Percentiles rank a stretch among this genome's conserved stretches.
phyloP scores from a whole-genome alignment of 2,329 filamentous ascomycete species.

The Dothideomycetidae sp. region DNA sequence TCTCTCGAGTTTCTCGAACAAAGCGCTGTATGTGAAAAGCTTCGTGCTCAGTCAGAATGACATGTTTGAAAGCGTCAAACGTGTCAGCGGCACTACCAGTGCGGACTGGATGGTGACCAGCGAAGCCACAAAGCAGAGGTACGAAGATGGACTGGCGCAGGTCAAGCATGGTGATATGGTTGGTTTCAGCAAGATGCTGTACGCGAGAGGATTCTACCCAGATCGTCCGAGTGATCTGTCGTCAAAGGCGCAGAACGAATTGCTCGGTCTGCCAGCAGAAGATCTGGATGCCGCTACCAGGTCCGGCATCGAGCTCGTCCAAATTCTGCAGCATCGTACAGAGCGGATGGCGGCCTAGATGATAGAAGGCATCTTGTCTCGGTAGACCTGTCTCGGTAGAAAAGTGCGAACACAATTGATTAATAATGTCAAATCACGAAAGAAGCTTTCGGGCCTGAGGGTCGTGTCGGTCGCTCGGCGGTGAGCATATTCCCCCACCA shows the following conservation, averaged over 20 bases:
- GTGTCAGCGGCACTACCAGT: constrained; percentile 22
- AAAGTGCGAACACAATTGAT: too few relatives aligned
- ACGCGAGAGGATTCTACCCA: constrained; percentile 37
- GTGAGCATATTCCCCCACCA: too few relatives aligned
- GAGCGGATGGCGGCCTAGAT: too few relatives aligned
- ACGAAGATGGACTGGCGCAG: constrained; percentile 32
- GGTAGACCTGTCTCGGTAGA: too few relatives aligned
- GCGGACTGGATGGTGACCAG: constrained; percentile 24
- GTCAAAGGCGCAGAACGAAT: constrained; percentile 14
- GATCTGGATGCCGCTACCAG: constrained; percentile 16
- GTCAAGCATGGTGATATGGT: constrained; percentile 29
- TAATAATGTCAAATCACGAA: too few relatives aligned
- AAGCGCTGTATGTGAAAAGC: constrained; percentile 23
- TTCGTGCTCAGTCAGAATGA: constrained; percentile 25
- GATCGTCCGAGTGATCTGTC: constrained; percentile 22
- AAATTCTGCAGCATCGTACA: too few relatives aligned
- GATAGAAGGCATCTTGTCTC: too few relatives aligned
- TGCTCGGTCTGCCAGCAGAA: constrained; percentile 15
- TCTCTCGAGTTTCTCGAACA: too few relatives aligned
- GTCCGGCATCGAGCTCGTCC: too few relatives aligned
- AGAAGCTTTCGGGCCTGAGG: too few relatives aligned
- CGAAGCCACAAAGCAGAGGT: constrained; percentile 10
- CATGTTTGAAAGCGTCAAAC: constrained; percentile 23
- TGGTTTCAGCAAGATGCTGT: constrained; percentile 40
- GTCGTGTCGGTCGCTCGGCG: too few relatives aligned